A percentile compares a stretch with the other conserved stretches of the same genome.
These are phyloP conservation scores for Picochlorum sp. DNA, from an alignment of 139 green algal species.

Conservation along the genomic window DNA sequence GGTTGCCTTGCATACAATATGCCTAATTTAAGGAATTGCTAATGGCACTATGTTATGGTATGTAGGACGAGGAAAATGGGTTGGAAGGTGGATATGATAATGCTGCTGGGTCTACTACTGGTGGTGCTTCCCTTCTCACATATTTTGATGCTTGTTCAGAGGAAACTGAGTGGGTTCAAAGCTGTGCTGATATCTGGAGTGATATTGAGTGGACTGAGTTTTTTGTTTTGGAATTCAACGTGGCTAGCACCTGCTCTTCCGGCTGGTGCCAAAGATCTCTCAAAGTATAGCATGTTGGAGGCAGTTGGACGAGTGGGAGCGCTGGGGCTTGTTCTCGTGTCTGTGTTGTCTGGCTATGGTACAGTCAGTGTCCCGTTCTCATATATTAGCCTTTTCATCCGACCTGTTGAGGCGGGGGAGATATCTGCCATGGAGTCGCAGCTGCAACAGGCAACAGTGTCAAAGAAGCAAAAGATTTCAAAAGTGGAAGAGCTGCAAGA, in stretches of 20 bases:
- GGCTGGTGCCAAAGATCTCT: background rate
- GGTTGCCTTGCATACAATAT: background rate
- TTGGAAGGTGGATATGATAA: constrained; percentile 70
- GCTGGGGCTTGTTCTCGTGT: constrained; percentile 84
- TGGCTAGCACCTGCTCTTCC: constrained; percentile 11
- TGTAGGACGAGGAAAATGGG: background rate
- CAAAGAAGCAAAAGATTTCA: constrained; percentile 53
- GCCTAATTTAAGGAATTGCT: background rate
- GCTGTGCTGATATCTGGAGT: constrained; percentile 17
- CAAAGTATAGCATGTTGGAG: constrained; percentile 26
- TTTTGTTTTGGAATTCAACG: constrained; percentile 1
- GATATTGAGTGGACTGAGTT: background rate
- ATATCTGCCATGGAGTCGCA: constrained; percentile 72
- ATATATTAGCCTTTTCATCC: constrained; percentile 85
- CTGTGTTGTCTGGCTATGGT: constrained; percentile 84
- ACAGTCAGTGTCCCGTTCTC: constrained; percentile 83
- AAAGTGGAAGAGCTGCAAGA: constrained; percentile 35
- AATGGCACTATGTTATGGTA: background rate
- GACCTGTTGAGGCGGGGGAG: constrained; percentile 66
- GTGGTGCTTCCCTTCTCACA: constrained; percentile 78
- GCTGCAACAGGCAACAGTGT: constrained; percentile 47
- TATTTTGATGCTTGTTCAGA: constrained; percentile 43
- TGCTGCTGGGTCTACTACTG: constrained; percentile 73
- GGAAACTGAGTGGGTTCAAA: constrained; percentile 14
- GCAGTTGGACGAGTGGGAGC: constrained; percentile 77